These are phyloP conservation scores for Diaporthe sp. DNA, from an alignment of 2,329 filamentous ascomycete genomes.

Conservation along the genomic window DNA sequence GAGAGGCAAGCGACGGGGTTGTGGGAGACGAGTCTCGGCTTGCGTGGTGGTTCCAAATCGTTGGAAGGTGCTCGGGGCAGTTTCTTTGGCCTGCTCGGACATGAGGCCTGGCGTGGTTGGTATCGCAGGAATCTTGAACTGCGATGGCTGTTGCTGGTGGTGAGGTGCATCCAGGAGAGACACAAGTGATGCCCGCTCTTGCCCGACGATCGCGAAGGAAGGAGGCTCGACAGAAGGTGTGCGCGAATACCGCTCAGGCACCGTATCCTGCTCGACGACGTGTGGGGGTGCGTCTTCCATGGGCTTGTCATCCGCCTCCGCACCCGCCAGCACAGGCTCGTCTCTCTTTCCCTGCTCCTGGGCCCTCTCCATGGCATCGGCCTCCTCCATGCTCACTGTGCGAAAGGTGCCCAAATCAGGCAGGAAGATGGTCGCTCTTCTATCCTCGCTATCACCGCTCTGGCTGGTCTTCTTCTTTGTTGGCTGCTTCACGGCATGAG, in stretches of 20 bases:
- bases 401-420: constrained; percentile 75
- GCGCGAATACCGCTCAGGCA: constrained; percentile 60
- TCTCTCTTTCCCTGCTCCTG: constrained; percentile 46
- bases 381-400: constrained; percentile 69
- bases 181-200: constrained; percentile 70
- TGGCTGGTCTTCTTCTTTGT: constrained; percentile 53
- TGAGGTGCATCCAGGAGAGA: constrained; percentile 73
- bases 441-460: constrained; percentile 43
- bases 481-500: constrained; percentile 47
- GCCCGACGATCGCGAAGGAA: constrained; percentile 66
- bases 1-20: constrained; percentile 30
- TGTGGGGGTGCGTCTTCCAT: constrained; percentile 40
- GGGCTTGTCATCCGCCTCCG: constrained; percentile 45
- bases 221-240: constrained; percentile 75
- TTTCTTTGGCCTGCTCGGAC: constrained; percentile 41
- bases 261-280: background rate
- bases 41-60: constrained; percentile 10
- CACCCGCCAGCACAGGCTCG: constrained; percentile 44
- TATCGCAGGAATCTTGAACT: constrained; percentile 58
- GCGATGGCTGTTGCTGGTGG: constrained; percentile 53
- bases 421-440: constrained; percentile 63
- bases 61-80: constrained; percentile 37
- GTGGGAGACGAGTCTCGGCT: constrained; percentile 11
- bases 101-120: constrained; percentile 58
- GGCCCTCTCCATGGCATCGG: constrained; percentile 57